phyloP scores from a whole-genome alignment of 345 rosid species.

The Noccaea caerulescens region DNA sequence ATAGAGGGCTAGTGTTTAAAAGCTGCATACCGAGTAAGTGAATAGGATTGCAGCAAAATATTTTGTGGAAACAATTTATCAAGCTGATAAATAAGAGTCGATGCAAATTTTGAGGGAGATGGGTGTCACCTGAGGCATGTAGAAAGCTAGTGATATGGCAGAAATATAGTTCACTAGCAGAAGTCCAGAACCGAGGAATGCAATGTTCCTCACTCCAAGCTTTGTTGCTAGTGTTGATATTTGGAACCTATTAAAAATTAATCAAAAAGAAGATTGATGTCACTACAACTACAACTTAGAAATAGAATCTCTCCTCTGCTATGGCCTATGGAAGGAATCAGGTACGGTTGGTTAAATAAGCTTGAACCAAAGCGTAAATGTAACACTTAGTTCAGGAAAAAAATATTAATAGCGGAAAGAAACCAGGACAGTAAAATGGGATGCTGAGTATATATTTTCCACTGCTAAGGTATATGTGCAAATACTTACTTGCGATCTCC shows the following conservation, averaged over 20 bases:
- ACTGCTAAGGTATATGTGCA: slow-evolving; percentile 4
- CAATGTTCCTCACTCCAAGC: slow-evolving; percentile 94
- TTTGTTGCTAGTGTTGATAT: slow-evolving; percentile 91
- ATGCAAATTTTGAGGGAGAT: slow-evolving; percentile 24
- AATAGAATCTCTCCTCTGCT: not conserved
- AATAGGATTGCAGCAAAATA: not conserved
- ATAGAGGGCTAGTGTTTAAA: slow-evolving; percentile 1
- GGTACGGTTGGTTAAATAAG: not conserved
- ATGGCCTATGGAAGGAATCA: not conserved
- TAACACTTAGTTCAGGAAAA: not conserved
- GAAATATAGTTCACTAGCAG: slow-evolving; percentile 78
- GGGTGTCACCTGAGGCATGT: slow-evolving; percentile 81
- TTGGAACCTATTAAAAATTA: slow-evolving; percentile 64
- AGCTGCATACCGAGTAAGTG: slow-evolving; percentile 13
- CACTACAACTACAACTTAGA: not conserved
- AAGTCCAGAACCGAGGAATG: slow-evolving; percentile 87
- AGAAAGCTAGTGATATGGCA: slow-evolving; percentile 73
- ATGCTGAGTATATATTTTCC: not conserved
- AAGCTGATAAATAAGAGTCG: slow-evolving; percentile 29
- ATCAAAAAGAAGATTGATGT: not conserved
- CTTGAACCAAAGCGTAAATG: not conserved
- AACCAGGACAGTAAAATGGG: not conserved
- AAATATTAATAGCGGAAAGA: not conserved
- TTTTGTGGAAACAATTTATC: not conserved
- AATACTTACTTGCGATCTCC: slow-evolving; percentile 92